phyloP scores from a whole-genome alignment of 352 stramenopile species.

The Phytophthora ohioensis region DNA sequence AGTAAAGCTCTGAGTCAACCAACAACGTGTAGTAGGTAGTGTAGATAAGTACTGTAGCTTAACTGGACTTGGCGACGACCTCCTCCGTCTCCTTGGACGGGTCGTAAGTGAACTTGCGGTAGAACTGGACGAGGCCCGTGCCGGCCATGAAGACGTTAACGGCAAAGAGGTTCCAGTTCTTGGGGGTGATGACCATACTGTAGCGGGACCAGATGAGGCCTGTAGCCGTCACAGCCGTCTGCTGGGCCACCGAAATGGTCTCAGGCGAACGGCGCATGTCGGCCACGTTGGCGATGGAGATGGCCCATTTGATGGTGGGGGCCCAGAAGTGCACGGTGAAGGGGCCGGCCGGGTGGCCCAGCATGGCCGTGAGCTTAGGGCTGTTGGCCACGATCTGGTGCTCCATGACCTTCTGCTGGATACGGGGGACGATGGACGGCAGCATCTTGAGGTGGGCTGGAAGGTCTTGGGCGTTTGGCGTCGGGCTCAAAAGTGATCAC shows the following conservation, averaged over 20 bases:
- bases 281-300: constrained; percentile 88
- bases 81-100: constrained; percentile 18
- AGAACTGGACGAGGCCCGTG: constrained; percentile 70
- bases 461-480: constrained; percentile 3
- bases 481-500: background rate
- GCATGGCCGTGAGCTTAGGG: constrained; percentile 64
- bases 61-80: constrained; percentile 17
- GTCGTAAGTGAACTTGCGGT: constrained; percentile 64
- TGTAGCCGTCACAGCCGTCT: constrained; percentile 77
- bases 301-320: constrained; percentile 91
- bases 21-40: background rate
- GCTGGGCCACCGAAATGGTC: constrained; percentile 83
- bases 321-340: constrained; percentile 95
- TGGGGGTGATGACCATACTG: constrained; percentile 87
- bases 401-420: constrained; percentile 82
- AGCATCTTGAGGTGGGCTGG: constrained; percentile 46
- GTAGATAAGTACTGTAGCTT: constrained; percentile 13
- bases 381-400: constrained; percentile 75
- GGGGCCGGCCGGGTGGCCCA: constrained; percentile 83
- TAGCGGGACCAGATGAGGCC: constrained; percentile 92
- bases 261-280: constrained; percentile 87
- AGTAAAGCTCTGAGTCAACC: no score
- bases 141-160: constrained; percentile 92
- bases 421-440: constrained; percentile 73
- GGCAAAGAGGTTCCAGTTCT: constrained; percentile 93